These are phyloP conservation scores for Trichosporon coremiiforme DNA, from an alignment of 1,284 basidiomycete genomes.

Conservation along the genomic window DNA sequence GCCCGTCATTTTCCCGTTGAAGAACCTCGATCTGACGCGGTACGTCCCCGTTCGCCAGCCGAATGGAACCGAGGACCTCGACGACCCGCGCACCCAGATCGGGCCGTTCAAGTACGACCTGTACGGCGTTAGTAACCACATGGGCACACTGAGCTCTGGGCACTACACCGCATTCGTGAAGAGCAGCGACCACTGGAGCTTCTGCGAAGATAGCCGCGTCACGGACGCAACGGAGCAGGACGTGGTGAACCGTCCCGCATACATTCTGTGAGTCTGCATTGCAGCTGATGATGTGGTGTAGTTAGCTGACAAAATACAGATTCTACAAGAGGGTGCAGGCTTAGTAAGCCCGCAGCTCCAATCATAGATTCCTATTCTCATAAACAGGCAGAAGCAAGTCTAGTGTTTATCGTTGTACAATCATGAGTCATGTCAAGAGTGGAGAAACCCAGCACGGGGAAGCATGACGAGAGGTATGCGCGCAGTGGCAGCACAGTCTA, in stretches of 20 bases:
- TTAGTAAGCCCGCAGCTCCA: constrained; percentile 15
- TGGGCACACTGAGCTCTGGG: constrained; percentile 77
- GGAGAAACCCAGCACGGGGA: neutral
- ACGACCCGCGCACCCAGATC: constrained; percentile 75
- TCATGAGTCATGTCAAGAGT: neutral
- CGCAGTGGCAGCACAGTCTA: too few species aligned
- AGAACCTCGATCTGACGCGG: constrained; percentile 79
- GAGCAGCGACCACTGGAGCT: constrained; percentile 73
- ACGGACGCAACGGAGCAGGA: constrained; percentile 70
- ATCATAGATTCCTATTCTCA: neutral
- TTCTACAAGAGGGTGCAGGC: constrained; percentile 54
- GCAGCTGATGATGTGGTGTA: neutral
- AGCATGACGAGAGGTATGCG: too few species aligned
- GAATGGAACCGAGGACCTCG: constrained; percentile 59
- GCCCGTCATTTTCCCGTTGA: constrained; percentile 82
- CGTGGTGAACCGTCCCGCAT: constrained; percentile 77
- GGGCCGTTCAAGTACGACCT: constrained; percentile 86
- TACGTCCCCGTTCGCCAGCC: constrained; percentile 84
- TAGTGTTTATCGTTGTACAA: constrained; percentile 7
- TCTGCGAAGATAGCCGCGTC: constrained; percentile 83
- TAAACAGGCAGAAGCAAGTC: neutral
- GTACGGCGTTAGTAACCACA: constrained; percentile 89
- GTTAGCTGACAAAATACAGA: constrained; percentile 29
- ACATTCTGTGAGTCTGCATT: constrained; percentile 67
- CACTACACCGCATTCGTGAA: constrained; percentile 86